These are phyloP conservation scores for Pseudopithomyces chartarum DNA, from an alignment of 2,329 filamentous ascomycete genomes.

Conservation along the genomic window DNA sequence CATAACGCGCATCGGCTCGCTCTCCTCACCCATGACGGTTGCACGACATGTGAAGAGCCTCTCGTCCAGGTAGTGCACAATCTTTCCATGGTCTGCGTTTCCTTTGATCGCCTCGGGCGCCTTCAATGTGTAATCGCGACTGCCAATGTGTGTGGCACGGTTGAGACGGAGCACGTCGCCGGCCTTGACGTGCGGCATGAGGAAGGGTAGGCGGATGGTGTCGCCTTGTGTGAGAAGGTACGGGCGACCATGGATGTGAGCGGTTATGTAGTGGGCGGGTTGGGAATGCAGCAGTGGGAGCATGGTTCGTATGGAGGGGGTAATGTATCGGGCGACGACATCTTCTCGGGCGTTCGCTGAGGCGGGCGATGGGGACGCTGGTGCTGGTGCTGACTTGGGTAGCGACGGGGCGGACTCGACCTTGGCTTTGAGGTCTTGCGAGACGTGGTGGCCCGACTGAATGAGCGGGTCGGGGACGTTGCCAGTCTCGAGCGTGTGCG, in stretches of 20 bases:
- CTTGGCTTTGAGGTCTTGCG: constrained; percentile 30
- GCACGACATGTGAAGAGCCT: constrained; percentile 83
- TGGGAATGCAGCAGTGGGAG: constrained; percentile 75
- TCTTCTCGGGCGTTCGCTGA: constrained; percentile 29
- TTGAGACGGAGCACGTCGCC: constrained; percentile 89
- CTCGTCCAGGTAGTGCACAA: constrained; percentile 73
- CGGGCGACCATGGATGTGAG: constrained; percentile 78
- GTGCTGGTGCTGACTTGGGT: constrained; percentile 19
- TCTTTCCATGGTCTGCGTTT: constrained; percentile 37
- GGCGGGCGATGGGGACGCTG: constrained; percentile 15
- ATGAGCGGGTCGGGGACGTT: constrained; percentile 49
- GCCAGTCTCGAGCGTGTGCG: constrained; percentile 45
- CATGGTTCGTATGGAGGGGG: constrained; percentile 63
- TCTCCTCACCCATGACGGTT: constrained; percentile 81
- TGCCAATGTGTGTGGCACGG: constrained; percentile 80
- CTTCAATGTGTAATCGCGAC: constrained; percentile 87
- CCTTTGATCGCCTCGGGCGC: constrained; percentile 43
- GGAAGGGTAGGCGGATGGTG: constrained; percentile 55
- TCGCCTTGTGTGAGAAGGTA: constrained; percentile 73
- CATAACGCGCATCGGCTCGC: constrained; percentile 62
- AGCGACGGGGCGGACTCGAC: constrained; percentile 19
- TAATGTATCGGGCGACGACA: constrained; percentile 47
- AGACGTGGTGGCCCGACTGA: constrained; percentile 52
- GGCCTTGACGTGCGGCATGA: constrained; percentile 59
- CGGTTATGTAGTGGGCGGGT: constrained; percentile 76